Conservation (phyloP, 495 filamentous ascomycete species). For the Penicillium mononematosum region DNA sequence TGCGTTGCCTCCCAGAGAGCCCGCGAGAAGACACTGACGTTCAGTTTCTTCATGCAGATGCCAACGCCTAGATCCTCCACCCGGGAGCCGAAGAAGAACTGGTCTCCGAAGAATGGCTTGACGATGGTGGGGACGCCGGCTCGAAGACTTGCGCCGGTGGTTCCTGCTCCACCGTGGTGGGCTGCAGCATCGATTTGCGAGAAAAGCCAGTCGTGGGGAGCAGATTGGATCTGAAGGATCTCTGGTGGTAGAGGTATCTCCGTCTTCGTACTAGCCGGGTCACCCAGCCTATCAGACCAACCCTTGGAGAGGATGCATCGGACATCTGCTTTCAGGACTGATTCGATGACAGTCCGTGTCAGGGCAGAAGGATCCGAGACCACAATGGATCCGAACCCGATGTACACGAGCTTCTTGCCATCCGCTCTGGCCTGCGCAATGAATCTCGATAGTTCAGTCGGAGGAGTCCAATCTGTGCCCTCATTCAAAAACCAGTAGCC, state of each 20-base stretch:
- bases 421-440: slow-evolving; percentile 77
- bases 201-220: slow-evolving; percentile 97
- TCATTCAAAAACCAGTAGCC: slow-evolving; percentile 98
- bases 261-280: slow-evolving; percentile 53
- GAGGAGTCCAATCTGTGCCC: slow-evolving; percentile 69
- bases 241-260: slow-evolving; percentile 76
- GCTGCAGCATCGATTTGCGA: slow-evolving; percentile 89
- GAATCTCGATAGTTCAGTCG: slow-evolving; percentile 71
- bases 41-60: slow-evolving; percentile 84
- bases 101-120: slow-evolving; percentile 96
- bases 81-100: slow-evolving; percentile 89
- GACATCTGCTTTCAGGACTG: slow-evolving; percentile 87
- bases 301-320: slow-evolving; percentile 95
- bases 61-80: slow-evolving; percentile 93
- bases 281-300: slow-evolving; percentile 90
- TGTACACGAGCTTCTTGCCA: slow-evolving; percentile 89
- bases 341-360: slow-evolving; percentile 86
- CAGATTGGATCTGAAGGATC: slow-evolving; percentile 84
- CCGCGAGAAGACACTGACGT: slow-evolving; percentile 73
- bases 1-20: slow-evolving; percentile 92
- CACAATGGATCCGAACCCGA: slow-evolving; percentile 94
- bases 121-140: slow-evolving; percentile 93
- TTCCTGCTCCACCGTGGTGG: slow-evolving; percentile 93
- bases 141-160: slow-evolving; percentile 88
- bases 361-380: slow-evolving; percentile 87